Conservation (phyloP, 148 eudicot genomes). For the Persicaria maculosa region DNA sequence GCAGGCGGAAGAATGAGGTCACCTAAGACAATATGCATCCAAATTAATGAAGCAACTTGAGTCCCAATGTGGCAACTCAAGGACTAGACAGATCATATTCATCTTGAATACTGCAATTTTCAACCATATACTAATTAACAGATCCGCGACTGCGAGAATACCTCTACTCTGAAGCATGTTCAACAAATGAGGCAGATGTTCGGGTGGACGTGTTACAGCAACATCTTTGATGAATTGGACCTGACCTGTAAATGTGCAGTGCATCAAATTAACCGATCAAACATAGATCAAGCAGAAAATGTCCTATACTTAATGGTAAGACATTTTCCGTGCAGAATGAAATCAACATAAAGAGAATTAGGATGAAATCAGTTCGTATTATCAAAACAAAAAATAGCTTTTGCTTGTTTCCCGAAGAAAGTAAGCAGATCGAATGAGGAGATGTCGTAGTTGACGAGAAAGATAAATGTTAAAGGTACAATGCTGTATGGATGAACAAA, state of each 20-base stretch:
- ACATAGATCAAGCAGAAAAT: background rate
- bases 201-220: conserved; percentile 65
- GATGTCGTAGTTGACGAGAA: background rate
- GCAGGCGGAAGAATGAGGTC: conserved; percentile 67
- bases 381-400: background rate
- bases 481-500: background rate
- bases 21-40: conserved; percentile 35
- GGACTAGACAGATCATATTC: background rate
- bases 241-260: conserved; percentile 21
- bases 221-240: conserved; percentile 65
- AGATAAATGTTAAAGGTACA: background rate
- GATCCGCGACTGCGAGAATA: conserved; percentile 17
- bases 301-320: background rate
- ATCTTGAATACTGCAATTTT: background rate
- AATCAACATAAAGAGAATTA: background rate
- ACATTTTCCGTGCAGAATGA: background rate
- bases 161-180: conserved; percentile 82
- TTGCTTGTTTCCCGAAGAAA: background rate
- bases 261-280: background rate
- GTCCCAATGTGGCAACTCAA: conserved; percentile 1
- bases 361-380: background rate
- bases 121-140: conserved; percentile 6
- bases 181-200: conserved; percentile 60
- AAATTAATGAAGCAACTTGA: background rate
- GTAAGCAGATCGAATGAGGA: background rate